Evolutionary conservation across 2,329 filamentous ascomycete genomes (phyloP).

Genomic region (Claviceps digitariae): DNA sequence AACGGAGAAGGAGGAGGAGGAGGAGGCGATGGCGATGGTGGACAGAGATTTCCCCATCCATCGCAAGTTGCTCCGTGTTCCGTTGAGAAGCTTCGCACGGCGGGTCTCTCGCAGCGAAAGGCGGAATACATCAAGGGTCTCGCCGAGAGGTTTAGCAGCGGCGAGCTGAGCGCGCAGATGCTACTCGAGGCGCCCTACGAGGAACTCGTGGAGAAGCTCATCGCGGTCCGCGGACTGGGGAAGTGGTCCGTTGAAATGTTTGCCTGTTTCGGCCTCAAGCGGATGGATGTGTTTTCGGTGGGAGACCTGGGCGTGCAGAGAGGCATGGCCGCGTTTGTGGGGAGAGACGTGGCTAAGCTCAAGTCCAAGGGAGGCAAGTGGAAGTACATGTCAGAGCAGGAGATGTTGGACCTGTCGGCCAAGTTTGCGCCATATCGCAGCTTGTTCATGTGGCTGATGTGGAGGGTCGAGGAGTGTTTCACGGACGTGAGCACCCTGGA

Average conservation of each 20-base stretch:
- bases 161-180: conserved; percentile 63
- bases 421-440: conserved; percentile 79
- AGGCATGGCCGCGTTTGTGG: conserved; percentile 80
- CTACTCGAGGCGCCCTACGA: conserved; percentile 72
- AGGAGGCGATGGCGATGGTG: conserved; percentile 14
- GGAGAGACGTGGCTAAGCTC: conserved; percentile 69
- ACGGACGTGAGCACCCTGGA: conserved; percentile 57
- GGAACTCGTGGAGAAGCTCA: conserved; percentile 68
- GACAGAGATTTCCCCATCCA: conserved; percentile 56
- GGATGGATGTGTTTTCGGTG: conserved; percentile 84
- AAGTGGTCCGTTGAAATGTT: conserved; percentile 98
- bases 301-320: conserved; percentile 90
- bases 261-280: conserved; percentile 85
- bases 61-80: conserved; percentile 52
- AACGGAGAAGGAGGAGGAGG: conserved; percentile 1
- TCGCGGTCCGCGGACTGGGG: conserved; percentile 75
- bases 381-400: conserved; percentile 93
- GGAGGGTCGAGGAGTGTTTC: conserved; percentile 55
- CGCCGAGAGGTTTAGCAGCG: conserved; percentile 63
- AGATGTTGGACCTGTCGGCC: conserved; percentile 74
- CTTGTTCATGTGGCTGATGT: conserved; percentile 98
- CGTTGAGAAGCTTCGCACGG: conserved; percentile 59
- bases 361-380: conserved; percentile 77
- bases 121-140: conserved; percentile 88
- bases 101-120: conserved; percentile 85